These are phyloP conservation scores for Meyerozyma smithsonii DNA, from an alignment of 1,139 yeast genomes.

Conservation along the genomic window DNA sequence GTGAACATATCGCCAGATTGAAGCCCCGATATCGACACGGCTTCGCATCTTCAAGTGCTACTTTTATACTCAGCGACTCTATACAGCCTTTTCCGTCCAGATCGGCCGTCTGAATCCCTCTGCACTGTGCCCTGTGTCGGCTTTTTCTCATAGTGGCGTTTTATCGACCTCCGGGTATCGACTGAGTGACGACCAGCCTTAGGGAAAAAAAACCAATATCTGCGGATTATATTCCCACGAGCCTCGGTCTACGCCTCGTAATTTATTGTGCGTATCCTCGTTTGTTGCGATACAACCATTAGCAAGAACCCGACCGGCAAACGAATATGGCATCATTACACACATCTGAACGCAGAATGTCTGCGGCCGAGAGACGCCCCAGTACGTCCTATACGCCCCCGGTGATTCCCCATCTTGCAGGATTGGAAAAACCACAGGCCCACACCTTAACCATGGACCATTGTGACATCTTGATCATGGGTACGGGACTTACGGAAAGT, in stretches of 20 bases:
- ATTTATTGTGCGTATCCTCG: no score
- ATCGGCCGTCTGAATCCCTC: neutral
- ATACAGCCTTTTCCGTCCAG: neutral
- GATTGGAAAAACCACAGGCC: constrained; percentile 62
- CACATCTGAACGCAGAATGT: constrained; percentile 48
- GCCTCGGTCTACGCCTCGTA: no score
- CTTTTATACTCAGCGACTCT: neutral
- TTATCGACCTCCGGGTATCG: neutral
- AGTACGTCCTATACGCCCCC: constrained; percentile 45
- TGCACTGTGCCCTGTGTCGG: no score
- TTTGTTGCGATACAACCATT: no score
- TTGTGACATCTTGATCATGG: constrained; percentile 85
- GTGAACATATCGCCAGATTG: neutral
- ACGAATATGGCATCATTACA: no score
- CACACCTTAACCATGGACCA: constrained; percentile 48
- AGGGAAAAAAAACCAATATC: no score
- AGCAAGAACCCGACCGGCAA: no score
- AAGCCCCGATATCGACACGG: neutral
- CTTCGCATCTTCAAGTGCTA: neutral
- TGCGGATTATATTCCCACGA: no score
- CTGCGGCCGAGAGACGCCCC: constrained; percentile 74
- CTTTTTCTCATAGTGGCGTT: neutral
- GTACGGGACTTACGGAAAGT: constrained; percentile 88
- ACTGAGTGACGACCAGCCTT: neutral
- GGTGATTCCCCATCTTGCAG: constrained; percentile 77